Evolutionary conservation across 768 basidiomycete genomes (phyloP), one percentile per base, ranked within the genome.

Genomic region (Strobilomyces echinocephalus): DNA sequence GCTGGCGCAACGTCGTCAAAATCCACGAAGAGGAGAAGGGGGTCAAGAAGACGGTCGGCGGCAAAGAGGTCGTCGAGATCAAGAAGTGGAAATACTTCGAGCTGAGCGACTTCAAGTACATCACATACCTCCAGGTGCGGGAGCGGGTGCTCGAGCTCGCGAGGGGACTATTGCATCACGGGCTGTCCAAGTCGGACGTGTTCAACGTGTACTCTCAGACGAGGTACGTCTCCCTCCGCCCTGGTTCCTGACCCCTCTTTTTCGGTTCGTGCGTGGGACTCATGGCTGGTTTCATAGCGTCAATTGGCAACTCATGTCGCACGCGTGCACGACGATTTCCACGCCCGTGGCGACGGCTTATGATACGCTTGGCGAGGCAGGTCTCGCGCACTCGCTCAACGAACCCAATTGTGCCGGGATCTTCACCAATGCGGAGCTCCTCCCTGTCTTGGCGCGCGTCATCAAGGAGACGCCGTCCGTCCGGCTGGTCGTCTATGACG

Each of bases 51-150:
- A 73, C 76, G 30, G 83, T 94, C 40, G 85, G 78, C 5, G 95
- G 95, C 31, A 85, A 93, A 69, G 82, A 92, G 69, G 77, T 85
- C 31, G 83, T 72, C 4, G 89, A 98, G 77, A 91, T 74, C 69
- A 99, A 99, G 81, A 91, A 79, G 52, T 99, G 95, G 95, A 91
- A 88, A 67, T 98, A 87, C 72, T 99, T 91, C 72, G 81, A 94
- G 70, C 79, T 98, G 53, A 87, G 87, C 70, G 87, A 88, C 56
- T 97, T 87, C 79, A 82, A 91, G 72, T 97, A 85, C 69, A 72
- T 87, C 63, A 81, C 70, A 49, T 97, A 82, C 69, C 61, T 85
- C 57, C 81, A 92, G 60, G 76, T 95, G 55, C 77, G 84, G 63
- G 79, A 83, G 26, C 72, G 75, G 5, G 80, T 88, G 5, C 74